phyloP scores from a whole-genome alignment of 108 stramenopile genomes.

The Skeletonema potamos region DNA sequence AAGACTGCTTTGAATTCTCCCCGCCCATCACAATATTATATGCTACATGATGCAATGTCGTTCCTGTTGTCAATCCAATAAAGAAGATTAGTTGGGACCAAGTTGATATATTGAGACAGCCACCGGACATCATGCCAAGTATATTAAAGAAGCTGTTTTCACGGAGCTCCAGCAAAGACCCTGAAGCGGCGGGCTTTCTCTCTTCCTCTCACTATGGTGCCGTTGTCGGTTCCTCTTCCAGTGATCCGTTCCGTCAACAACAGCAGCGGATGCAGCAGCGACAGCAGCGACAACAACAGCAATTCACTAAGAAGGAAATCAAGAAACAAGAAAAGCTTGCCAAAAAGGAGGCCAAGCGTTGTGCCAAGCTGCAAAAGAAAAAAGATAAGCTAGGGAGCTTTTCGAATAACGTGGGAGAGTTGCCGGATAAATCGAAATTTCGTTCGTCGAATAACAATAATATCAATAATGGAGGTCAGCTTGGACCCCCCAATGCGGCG shows the following conservation, averaged over 20 bases:
- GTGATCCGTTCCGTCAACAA: neutral
- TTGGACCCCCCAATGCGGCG: slow-evolving; percentile 4
- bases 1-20: no score
- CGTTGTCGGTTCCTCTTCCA: neutral
- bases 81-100: neutral
- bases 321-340: neutral
- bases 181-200: slow-evolving; percentile 14
- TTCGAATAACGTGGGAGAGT: slow-evolving; percentile 1
- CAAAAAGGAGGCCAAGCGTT: slow-evolving; percentile 24
- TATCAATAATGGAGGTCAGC: no score
- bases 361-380: slow-evolving; percentile 34
- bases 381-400: slow-evolving; percentile 39
- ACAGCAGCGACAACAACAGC: neutral
- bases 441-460: neutral
- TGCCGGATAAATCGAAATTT: neutral
- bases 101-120: no score
- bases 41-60: no score
- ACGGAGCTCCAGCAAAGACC: neutral
- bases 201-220: slow-evolving; percentile 4
- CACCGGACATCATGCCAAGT: slow-evolving; percentile 8
- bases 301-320: neutral
- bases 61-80: no score
- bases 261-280: neutral
- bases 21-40: no score
- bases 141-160: slow-evolving; percentile 44